Percentiles rank a stretch among this genome's conserved stretches.
Evolutionary conservation across 768 basidiomycete species (phyloP).

Genomic region (Tulasnella sp.): DNA sequence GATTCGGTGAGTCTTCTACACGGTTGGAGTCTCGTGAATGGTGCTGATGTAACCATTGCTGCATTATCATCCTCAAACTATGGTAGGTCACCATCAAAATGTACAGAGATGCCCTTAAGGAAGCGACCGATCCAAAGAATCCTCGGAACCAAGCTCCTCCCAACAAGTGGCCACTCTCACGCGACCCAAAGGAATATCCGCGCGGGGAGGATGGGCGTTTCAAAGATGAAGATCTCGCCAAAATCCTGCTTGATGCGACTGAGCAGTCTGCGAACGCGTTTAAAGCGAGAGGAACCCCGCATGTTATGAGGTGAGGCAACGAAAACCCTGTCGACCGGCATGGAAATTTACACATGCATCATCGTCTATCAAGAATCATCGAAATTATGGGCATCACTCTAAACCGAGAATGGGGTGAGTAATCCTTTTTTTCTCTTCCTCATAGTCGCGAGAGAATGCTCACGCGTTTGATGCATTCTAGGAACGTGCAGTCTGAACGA

Average conservation of each 20-base stretch:
- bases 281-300: constrained; percentile 30
- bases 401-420: constrained; percentile 31
- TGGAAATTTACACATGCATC: neutral
- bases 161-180: neutral
- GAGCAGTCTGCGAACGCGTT: constrained; percentile 28
- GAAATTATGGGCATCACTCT: constrained; percentile 32
- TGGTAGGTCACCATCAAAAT: too few species aligned
- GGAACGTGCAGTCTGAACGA: constrained; percentile 57
- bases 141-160: neutral
- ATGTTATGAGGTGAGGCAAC: constrained; percentile 27
- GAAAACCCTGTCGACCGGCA: neutral
- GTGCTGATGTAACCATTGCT: too few species aligned
- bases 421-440: neutral
- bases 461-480: neutral
- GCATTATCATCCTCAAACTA: too few species aligned
- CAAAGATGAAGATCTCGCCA: constrained; percentile 29
- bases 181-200: neutral
- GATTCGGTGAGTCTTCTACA: neutral
- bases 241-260: constrained; percentile 29
- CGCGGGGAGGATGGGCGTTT: constrained; percentile 25
- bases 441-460: neutral
- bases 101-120: neutral
- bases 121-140: neutral
- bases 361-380: constrained; percentile 9
- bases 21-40: too few species aligned